Evolutionary conservation across 768 basidiomycete species (phyloP).

Genomic region (Mycena venus): DNA sequence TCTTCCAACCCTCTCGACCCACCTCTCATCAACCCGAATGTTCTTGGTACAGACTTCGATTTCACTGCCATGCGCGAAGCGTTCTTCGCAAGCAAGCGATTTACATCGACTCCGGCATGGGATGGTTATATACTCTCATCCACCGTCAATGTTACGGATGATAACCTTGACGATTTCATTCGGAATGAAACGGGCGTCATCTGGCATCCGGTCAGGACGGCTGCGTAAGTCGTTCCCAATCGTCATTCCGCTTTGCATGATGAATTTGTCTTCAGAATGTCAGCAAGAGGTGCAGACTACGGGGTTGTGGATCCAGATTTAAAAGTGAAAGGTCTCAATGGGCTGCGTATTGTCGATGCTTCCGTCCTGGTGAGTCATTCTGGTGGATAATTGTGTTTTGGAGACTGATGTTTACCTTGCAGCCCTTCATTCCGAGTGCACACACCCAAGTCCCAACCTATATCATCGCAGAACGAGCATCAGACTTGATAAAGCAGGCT

Average conservation of each 20-base stretch:
- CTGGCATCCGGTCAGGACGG: slow-evolving; percentile 36
- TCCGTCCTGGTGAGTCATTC: slow-evolving; percentile 37
- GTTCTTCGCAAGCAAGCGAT: slow-evolving; percentile 22
- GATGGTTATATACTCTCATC: slow-evolving; percentile 30
- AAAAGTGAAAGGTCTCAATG: slow-evolving; percentile 41
- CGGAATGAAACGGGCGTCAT: background rate
- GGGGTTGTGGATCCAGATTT: slow-evolving; percentile 44
- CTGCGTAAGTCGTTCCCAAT: too few species aligned
- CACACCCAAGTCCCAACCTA: too few species aligned
- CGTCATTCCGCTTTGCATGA: too few species aligned
- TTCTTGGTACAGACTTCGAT: slow-evolving; percentile 45
- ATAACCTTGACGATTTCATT: background rate
- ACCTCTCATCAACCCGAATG: slow-evolving; percentile 61
- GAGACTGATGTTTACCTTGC: too few species aligned
- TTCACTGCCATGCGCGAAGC: slow-evolving; percentile 36
- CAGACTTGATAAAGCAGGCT: too few species aligned
- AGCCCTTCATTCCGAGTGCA: too few species aligned
- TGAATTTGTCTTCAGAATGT: slow-evolving; percentile 30
- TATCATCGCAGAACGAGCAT: too few species aligned
- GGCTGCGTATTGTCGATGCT: slow-evolving; percentile 48
- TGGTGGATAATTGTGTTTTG: too few species aligned
- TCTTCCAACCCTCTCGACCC: slow-evolving; percentile 55
- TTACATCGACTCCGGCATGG: slow-evolving; percentile 37
- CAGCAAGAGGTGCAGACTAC: slow-evolving; percentile 23
- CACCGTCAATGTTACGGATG: too few species aligned